Evolutionary conservation across 2,329 filamentous ascomycete species (phyloP).

Genomic region (Cercospora brassicicola): DNA sequence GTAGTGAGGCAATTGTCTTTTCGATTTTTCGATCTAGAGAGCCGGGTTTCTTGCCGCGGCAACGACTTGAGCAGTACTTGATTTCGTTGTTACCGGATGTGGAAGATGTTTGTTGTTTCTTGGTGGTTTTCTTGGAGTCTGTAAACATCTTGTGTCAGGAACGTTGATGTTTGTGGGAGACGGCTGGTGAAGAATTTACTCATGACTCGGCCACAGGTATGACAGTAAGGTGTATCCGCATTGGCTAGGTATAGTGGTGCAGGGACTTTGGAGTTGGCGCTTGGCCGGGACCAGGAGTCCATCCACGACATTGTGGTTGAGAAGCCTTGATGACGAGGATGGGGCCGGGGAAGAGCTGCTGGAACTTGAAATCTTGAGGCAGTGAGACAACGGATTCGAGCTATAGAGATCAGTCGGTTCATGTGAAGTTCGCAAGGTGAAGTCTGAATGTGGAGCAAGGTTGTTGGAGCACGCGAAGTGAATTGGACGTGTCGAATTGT

Average conservation of each 20-base stretch:
- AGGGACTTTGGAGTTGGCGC: constrained; percentile 29
- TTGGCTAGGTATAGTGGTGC: constrained; percentile 51
- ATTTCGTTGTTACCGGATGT: constrained; percentile 34
- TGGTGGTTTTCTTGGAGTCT: constrained; percentile 27
- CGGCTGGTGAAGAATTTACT: no score
- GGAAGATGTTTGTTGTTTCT: constrained; percentile 26
- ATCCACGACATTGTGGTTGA: constrained; percentile 55
- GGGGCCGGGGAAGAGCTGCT: no score
- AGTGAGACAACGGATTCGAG: background rate
- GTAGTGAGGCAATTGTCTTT: constrained; percentile 47
- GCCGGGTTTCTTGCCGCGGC: constrained; percentile 50
- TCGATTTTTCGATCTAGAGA: constrained; percentile 55
- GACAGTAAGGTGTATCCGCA: constrained; percentile 56
- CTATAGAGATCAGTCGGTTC: background rate
- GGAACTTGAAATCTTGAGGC: no score
- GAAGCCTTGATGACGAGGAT: no score
- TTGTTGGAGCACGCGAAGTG: background rate
- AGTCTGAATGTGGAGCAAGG: no score
- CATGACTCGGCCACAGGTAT: constrained; percentile 59
- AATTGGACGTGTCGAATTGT: background rate
- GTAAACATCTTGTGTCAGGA: no score
- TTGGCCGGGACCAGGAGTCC: constrained; percentile 44
- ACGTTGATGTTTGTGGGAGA: no score
- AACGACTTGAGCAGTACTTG: constrained; percentile 61
- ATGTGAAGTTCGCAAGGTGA: no score